These are phyloP conservation scores for Fusarium luffae DNA, from an alignment of 2,329 filamentous ascomycete species.

Conservation along the genomic window DNA sequence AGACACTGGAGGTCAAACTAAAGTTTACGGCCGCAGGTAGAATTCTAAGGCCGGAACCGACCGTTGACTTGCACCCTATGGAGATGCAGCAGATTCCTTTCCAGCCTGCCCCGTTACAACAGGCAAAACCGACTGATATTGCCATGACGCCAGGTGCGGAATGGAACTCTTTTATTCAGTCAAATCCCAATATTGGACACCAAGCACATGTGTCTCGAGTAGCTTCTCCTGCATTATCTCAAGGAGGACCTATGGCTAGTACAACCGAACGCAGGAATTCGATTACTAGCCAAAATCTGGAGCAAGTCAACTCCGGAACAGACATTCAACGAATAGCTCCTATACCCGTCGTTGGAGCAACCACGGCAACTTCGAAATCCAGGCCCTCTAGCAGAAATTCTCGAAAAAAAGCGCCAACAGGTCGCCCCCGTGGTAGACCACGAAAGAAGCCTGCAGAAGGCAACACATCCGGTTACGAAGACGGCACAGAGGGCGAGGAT, in stretches of 20 bases:
- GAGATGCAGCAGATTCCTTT: conserved; percentile 4
- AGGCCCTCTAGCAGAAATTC: conserved; percentile 71
- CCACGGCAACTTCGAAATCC: conserved; percentile 50
- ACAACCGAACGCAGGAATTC: conserved; percentile 44
- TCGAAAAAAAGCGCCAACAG: conserved; percentile 59
- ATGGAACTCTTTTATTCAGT: conserved; percentile 82
- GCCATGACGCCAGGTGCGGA: conserved; percentile 71
- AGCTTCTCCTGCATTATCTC: conserved; percentile 53
- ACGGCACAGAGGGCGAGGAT: conserved; percentile 70
- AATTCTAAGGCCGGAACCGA: conserved; percentile 51
- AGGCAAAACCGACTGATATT: conserved; percentile 46
- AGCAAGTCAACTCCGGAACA: conserved; percentile 38
- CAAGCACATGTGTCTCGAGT: conserved; percentile 50
- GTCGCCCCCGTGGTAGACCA: conserved; percentile 66
- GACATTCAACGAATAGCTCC: conserved; percentile 53
- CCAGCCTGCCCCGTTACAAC: conserved; percentile 1
- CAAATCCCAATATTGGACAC: conserved; percentile 68
- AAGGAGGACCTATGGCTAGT: conserved; percentile 43
- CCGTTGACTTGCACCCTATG: conserved; percentile 40
- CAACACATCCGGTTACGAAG: conserved; percentile 80
- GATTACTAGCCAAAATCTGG: conserved; percentile 33
- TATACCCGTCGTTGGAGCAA: conserved; percentile 45
- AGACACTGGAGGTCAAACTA: conserved; percentile 93
- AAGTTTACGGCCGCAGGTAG: conserved; percentile 83
- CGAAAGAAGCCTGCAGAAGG: conserved; percentile 67